phyloP scores from a whole-genome alignment of 768 basidiomycete genomes.

The Gloeophyllum trabeum region DNA sequence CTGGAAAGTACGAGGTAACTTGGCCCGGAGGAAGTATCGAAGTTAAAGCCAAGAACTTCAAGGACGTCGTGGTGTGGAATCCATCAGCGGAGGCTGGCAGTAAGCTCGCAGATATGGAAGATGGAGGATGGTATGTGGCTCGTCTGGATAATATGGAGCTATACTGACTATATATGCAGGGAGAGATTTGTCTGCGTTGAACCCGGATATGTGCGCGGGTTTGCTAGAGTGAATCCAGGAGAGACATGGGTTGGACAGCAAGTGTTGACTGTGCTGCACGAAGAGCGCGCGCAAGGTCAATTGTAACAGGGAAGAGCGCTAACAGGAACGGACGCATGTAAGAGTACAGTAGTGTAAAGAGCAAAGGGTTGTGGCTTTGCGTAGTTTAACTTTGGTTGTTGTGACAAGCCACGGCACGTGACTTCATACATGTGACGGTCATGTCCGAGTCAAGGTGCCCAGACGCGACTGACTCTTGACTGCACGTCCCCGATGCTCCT shows the following conservation, averaged over 20 bases:
- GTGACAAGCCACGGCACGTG: too few relatives aligned
- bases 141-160: too few relatives aligned
- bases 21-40: constrained; percentile 50
- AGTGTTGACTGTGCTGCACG: constrained; percentile 47
- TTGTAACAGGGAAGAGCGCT: too few relatives aligned
- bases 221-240: constrained; percentile 48
- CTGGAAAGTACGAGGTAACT: constrained; percentile 39
- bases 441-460: too few relatives aligned
- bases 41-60: constrained; percentile 43
- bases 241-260: constrained; percentile 74
- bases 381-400: too few relatives aligned
- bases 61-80: constrained; percentile 93
- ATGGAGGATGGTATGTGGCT: constrained; percentile 75
- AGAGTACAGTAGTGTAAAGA: too few relatives aligned
- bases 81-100: constrained; percentile 60
- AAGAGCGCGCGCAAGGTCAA: too few relatives aligned
- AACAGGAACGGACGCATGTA: too few relatives aligned
- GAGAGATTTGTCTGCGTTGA: constrained; percentile 84
- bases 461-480: too few relatives aligned
- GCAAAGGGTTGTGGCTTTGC: too few relatives aligned
- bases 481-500: too few relatives aligned
- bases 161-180: constrained; percentile 29
- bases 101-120: constrained; percentile 85
- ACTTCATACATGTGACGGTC: too few relatives aligned
- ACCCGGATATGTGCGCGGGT: constrained; percentile 76